These are phyloP conservation scores for Pseudopediastrum boryanum DNA, from an alignment of 139 green algal species.

Conservation along the genomic window DNA sequence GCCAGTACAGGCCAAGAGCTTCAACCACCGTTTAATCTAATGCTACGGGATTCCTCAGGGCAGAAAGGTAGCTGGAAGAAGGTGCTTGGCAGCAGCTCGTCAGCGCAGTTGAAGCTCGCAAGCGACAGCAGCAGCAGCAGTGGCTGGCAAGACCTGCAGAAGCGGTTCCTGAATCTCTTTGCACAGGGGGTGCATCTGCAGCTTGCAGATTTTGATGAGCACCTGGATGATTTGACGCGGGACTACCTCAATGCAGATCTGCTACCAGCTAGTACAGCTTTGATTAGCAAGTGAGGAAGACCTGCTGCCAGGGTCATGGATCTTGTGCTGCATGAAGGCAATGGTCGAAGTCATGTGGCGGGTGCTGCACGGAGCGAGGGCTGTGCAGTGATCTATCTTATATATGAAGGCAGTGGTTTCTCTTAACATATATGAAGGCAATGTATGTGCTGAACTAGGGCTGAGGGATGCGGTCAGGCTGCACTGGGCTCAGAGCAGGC, in stretches of 20 bases:
- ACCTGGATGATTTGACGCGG: conserved; percentile 38
- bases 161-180: conserved; percentile 28
- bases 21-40: conserved; percentile 6
- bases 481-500: too few species aligned
- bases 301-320: too few species aligned
- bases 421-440: too few species aligned
- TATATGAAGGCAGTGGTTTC: too few species aligned
- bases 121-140: neutral
- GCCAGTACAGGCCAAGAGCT: too few species aligned
- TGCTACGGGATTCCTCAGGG: conserved; percentile 3
- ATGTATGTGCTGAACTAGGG: too few species aligned
- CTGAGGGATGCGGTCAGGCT: too few species aligned
- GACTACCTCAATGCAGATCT: conserved; percentile 32
- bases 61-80: conserved; percentile 18
- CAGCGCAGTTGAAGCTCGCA: neutral
- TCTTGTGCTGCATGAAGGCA: too few species aligned
- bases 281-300: neutral
- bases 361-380: too few species aligned
- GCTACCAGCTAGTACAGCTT: neutral
- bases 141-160: conserved; percentile 14
- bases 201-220: conserved; percentile 46
- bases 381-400: too few species aligned
- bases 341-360: too few species aligned
- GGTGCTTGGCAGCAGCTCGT: neutral
- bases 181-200: neutral